These are phyloP conservation scores for Backusella tarrabulga DNA, from an alignment of 192 early-diverging fungal species.

Conservation along the genomic window DNA sequence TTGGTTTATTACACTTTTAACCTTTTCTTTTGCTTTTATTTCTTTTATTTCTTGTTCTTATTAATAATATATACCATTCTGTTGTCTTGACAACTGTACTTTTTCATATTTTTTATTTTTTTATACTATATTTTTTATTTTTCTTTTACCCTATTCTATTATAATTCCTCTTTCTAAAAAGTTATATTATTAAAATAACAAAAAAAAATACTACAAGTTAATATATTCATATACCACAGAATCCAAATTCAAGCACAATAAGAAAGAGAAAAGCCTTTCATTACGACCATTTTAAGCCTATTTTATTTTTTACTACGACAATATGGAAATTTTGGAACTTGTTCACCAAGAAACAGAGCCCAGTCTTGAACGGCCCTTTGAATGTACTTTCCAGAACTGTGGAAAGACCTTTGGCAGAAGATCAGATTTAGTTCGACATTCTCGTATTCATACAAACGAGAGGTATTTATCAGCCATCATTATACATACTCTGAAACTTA, in stretches of 20 bases:
- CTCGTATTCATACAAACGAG: slow-evolving; percentile 78
- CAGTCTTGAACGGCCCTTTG: slow-evolving; percentile 50
- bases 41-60: neutral
- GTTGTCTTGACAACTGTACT: slow-evolving; percentile 15
- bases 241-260: neutral
- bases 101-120: neutral
- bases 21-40: neutral
- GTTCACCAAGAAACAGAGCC: slow-evolving; percentile 48
- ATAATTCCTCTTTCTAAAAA: neutral
- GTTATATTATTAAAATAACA: neutral
- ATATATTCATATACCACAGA: neutral
- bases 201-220: neutral
- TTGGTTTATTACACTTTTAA: neutral
- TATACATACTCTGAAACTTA: neutral
- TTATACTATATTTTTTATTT: neutral
- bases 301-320: neutral
- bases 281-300: neutral
- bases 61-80: slow-evolving; percentile 1
- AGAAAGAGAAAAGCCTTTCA: neutral
- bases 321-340: slow-evolving; percentile 63
- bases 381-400: slow-evolving; percentile 63
- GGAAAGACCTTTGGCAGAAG: slow-evolving; percentile 65
- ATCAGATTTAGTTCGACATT: slow-evolving; percentile 76
- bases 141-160: neutral
- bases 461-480: slow-evolving; percentile 40